Conservation (phyloP, 139 green algal genomes). For the Micractinium conductrix region DNA sequence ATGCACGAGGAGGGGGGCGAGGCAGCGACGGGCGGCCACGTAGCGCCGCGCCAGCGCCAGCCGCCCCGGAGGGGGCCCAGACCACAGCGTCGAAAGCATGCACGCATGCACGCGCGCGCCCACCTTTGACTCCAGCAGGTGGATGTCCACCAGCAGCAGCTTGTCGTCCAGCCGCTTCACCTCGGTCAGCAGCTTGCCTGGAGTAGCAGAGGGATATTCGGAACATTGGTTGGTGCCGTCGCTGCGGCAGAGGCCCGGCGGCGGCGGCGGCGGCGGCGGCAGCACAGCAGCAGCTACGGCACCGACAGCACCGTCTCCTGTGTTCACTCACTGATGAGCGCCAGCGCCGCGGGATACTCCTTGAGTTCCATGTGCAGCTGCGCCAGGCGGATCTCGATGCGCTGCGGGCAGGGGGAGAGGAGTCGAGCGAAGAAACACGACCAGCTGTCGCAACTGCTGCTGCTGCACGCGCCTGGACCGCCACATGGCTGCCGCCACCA, state of each 20-base stretch:
- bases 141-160: constrained; percentile 98
- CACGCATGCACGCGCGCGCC: not conserved
- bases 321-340: constrained; percentile 84
- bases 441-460: no score
- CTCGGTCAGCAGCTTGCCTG: constrained; percentile 84
- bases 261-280: no score
- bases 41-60: no score
- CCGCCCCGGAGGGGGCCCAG: no score
- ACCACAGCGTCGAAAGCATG: not conserved
- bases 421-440: constrained; percentile 93
- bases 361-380: constrained; percentile 83
- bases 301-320: no score
- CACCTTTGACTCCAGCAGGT: constrained; percentile 92
- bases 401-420: constrained; percentile 77
- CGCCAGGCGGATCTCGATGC: constrained; percentile 91
- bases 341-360: constrained; percentile 82
- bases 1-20: no score
- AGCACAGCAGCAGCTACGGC: constrained; percentile 79
- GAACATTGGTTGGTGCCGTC: no score
- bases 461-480: no score
- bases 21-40: no score
- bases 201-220: constrained; percentile 61
- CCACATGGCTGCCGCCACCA: no score
- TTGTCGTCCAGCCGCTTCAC: constrained; percentile 99
- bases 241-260: no score